These are phyloP conservation scores for Allium fistulosum DNA, from an alignment of 106 monocot species.

Conservation along the genomic window DNA sequence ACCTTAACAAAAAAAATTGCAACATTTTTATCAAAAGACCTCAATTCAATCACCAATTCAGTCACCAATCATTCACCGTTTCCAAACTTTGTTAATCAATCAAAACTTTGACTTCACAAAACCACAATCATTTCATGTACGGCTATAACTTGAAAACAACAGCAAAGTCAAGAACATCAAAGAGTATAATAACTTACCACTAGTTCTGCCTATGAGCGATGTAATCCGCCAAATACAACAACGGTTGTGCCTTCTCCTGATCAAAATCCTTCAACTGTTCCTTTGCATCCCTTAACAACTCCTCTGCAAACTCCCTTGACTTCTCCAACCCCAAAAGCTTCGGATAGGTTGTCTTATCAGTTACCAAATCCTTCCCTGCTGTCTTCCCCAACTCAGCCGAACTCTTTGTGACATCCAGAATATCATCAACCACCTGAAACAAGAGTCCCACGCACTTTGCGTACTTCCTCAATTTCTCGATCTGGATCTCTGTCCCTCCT, in stretches of 20 bases:
- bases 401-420: slow-evolving; percentile 68
- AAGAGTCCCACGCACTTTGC: slow-evolving; percentile 65
- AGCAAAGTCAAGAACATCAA: not conserved
- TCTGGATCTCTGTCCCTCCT: slow-evolving; percentile 51
- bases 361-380: slow-evolving; percentile 71
- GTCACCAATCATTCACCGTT: too few species aligned
- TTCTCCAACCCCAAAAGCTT: slow-evolving; percentile 67
- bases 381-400: slow-evolving; percentile 81
- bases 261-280: slow-evolving; percentile 54
- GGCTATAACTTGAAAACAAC: not conserved
- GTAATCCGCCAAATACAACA: slow-evolving; percentile 59
- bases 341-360: slow-evolving; percentile 81
- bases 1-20: too few species aligned
- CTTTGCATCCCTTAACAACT: slow-evolving; percentile 55
- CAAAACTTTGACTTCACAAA: too few species aligned
- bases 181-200: not conserved
- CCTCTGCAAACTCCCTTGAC: slow-evolving; percentile 62
- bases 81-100: too few species aligned
- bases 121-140: too few species aligned
- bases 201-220: slow-evolving; percentile 70
- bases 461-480: slow-evolving; percentile 51
- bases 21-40: too few species aligned
- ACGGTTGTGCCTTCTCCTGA: slow-evolving; percentile 49
- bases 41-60: too few species aligned
- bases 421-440: slow-evolving; percentile 92